Evolutionary conservation across 208 protist species (phyloP).

Genomic region (Paratrypanosoma confusum): DNA sequence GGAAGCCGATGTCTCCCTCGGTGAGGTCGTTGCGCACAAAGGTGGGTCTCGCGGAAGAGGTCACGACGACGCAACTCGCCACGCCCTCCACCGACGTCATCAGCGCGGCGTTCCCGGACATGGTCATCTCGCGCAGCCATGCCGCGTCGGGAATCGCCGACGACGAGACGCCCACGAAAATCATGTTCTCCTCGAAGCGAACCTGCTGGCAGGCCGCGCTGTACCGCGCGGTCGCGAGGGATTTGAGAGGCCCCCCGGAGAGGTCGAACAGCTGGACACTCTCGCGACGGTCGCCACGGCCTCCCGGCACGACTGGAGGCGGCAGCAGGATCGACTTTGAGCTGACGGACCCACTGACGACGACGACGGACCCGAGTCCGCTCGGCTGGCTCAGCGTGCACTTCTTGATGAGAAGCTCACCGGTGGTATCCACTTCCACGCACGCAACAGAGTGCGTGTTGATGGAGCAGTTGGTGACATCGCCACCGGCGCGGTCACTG

Average conservation of each 20-base stretch:
- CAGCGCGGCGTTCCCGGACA: background rate
- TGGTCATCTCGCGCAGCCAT: background rate
- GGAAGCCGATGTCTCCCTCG: constrained; percentile 64
- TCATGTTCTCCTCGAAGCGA: no score
- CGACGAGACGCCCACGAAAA: no score
- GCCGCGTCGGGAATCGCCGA: no score
- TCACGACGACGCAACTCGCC: constrained; percentile 58
- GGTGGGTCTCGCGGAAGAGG: constrained; percentile 45
- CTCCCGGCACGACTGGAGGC: background rate
- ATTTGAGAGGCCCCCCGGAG: no score
- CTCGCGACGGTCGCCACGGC: no score
- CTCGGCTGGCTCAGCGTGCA: constrained; percentile 47
- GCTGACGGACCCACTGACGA: no score
- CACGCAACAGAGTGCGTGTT: constrained; percentile 42
- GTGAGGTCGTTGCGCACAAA: constrained; percentile 57
- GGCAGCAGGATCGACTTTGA: no score
- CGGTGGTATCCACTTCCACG: constrained; percentile 65
- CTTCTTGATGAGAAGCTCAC: constrained; percentile 36
- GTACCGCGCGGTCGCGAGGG: no score
- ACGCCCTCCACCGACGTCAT: constrained; percentile 1
- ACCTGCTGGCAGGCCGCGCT: no score
- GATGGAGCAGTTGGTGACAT: constrained; percentile 36
- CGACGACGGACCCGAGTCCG: constrained; percentile 31
- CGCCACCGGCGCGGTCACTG: constrained; percentile 43
- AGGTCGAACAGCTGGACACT: no score